phyloP scores from a whole-genome alignment of 495 filamentous ascomycete genomes.

The Hypoxylon trugodes region DNA sequence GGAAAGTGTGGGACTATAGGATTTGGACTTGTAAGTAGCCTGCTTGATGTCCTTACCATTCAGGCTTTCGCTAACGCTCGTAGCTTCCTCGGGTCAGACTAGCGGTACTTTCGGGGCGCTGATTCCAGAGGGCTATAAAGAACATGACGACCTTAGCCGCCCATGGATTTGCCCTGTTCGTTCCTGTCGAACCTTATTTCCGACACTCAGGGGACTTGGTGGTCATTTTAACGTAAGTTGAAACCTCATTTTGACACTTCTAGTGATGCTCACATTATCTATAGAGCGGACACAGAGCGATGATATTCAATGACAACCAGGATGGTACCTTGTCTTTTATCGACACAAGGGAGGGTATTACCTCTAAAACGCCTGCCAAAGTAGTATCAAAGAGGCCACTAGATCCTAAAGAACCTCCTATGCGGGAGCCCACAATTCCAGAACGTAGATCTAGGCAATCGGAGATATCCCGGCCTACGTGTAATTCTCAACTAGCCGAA shows the following conservation, averaged over 20 bases:
- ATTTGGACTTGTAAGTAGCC: constrained; percentile 14
- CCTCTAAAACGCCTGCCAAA: not conserved
- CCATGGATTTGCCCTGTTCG: constrained; percentile 46
- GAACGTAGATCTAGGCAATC: no score
- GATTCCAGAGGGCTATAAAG: constrained; percentile 36
- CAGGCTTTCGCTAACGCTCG: not conserved
- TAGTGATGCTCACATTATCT: constrained; percentile 30
- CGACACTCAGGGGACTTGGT: constrained; percentile 29
- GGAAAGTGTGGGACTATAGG: constrained; percentile 14
- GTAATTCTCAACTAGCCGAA: not conserved
- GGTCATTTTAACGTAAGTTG: constrained; percentile 42
- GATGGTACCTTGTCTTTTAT: constrained; percentile 48
- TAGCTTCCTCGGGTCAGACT: constrained; percentile 17
- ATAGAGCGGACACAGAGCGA: constrained; percentile 39
- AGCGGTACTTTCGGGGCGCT: constrained; percentile 34
- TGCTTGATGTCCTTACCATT: not conserved
- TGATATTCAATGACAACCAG: constrained; percentile 45
- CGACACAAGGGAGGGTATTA: constrained; percentile 10
- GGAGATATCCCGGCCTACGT: not conserved
- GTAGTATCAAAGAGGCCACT: constrained; percentile 17
- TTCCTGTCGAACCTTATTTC: constrained; percentile 36
- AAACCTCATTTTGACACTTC: not conserved
- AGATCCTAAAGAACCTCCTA: constrained; percentile 8
- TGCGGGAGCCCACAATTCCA: constrained; percentile 3
- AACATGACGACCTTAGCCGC: constrained; percentile 23